A percentile compares a stretch with the other conserved stretches of the same genome.
phyloP scores from a whole-genome alignment of 768 basidiomycete genomes.

The Tephrocybe sp. region DNA sequence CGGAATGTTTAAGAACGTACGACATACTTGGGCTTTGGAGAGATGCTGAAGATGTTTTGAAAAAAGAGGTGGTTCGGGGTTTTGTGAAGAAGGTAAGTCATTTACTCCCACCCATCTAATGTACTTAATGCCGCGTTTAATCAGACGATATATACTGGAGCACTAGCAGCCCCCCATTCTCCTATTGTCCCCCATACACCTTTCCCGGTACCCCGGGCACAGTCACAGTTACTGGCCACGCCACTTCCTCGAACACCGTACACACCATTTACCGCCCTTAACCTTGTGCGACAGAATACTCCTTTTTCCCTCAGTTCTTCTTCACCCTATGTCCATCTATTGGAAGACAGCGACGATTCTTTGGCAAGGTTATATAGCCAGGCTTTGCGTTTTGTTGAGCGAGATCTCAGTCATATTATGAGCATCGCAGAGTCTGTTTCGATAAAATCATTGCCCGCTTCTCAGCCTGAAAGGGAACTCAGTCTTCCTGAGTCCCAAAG shows the following conservation, averaged over 20 bases:
- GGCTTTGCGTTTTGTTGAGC: conserved; percentile 76
- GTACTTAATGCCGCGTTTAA: conserved; percentile 3
- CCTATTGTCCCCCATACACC: conserved; percentile 80
- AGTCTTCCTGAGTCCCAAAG: background rate
- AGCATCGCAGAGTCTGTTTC: conserved; percentile 69
- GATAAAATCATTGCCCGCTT: conserved; percentile 38
- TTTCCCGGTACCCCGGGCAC: conserved; percentile 36
- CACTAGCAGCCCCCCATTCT: conserved; percentile 65
- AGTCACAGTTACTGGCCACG: conserved; percentile 23
- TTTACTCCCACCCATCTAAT: background rate
- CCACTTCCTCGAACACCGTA: conserved; percentile 41
- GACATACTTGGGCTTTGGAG: conserved; percentile 78
- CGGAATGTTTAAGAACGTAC: conserved; percentile 78
- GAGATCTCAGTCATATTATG: conserved; percentile 73
- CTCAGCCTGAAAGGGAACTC: conserved; percentile 16
- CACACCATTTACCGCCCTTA: conserved; percentile 50
- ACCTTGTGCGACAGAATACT: conserved; percentile 38
- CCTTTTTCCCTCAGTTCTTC: conserved; percentile 25
- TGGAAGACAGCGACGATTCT: conserved; percentile 66
- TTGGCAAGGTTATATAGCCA: conserved; percentile 79
- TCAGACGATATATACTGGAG: conserved; percentile 74
- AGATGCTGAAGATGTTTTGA: conserved; percentile 85
- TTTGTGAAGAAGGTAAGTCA: conserved; percentile 74
- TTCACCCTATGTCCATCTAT: conserved; percentile 43
- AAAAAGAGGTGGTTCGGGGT: conserved; percentile 63